Base-by-base conservation (phyloP, 495 filamentous ascomycete species). In the Aspergillus sparsus region DNA sequence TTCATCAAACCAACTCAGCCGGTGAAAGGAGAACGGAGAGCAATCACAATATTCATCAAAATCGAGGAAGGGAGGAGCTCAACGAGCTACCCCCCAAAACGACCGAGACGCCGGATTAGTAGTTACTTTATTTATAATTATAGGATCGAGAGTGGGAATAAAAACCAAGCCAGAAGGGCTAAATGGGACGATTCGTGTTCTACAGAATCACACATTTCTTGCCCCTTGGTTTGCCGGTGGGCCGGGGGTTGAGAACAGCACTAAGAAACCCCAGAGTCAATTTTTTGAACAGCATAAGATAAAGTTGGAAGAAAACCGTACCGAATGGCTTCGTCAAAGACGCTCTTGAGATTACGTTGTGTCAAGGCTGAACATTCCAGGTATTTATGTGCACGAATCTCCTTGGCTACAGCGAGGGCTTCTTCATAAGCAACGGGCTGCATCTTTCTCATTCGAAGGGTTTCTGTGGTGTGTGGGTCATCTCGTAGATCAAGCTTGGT, bases 301-400 rank as follows among this genome's bases (percentile, higher is more conserved):
- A 5, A 6, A 49, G 31, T 54, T 10, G 42, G 13, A 13, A 21
- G 7, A 8, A 27, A 10, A 50, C 71, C 79, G 53, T 73, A 97
- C 93, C 92, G 84, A 70, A 98, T 98, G 39, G 94, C 94, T 70
- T 96, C 91, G 66, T 98, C 94, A 70, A 98, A 98, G 49, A 98
- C 95, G 55, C 90, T 93, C 85, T 98, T 98, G 65, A 98, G 74
- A 68, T 95, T 95, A 57, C 91, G 83, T 77, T 98, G 94, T 34
- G 94, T 98, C 60, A 98, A 81, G 36, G 94, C 94, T n/a, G 94
- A 98, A 78, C 94, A 98, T 73, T 98, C 94, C 34, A 97, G 80
- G 72, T 98, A 98, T 74, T 97, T 97, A 71, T 89, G 85, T 42
- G 95, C 94, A 63, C 84, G 83, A 69, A 98, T 98, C 64, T 97